Evolutionary conservation across 2,329 filamentous ascomycete genomes (phyloP).

Genomic region (Nemania sp.): DNA sequence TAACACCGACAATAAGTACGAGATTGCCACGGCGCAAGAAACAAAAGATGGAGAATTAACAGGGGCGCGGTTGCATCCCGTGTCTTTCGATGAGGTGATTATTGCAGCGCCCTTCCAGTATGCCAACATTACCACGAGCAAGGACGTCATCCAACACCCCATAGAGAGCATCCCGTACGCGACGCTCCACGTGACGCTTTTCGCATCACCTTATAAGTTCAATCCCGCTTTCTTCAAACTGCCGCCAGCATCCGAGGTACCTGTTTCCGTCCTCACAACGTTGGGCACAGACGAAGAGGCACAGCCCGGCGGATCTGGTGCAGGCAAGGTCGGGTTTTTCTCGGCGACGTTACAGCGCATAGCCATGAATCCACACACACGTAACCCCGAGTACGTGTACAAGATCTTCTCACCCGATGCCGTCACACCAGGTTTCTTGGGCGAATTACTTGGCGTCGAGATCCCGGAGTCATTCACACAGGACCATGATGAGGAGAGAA

Average conservation of each 20-base stretch:
- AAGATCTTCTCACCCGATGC: constrained; percentile 66
- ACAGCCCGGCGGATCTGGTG: constrained; percentile 57
- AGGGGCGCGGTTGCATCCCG: constrained; percentile 45
- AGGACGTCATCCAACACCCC: constrained; percentile 62
- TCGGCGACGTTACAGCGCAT: constrained; percentile 76
- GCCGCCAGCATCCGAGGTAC: constrained; percentile 59
- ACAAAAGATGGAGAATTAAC: constrained; percentile 23
- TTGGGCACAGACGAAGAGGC: constrained; percentile 64
- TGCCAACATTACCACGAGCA: constrained; percentile 60
- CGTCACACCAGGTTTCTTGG: constrained; percentile 58
- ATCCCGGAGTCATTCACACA: constrained; percentile 49
- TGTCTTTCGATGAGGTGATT: constrained; percentile 77
- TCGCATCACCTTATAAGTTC: constrained; percentile 77
- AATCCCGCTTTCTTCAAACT: constrained; percentile 75
- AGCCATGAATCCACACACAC: constrained; percentile 63
- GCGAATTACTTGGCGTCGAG: constrained; percentile 53
- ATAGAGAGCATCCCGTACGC: constrained; percentile 87
- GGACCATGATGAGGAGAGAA: constrained; percentile 32
- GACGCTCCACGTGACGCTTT: constrained; percentile 84
- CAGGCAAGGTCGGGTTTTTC: constrained; percentile 80
- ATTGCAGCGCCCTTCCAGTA: constrained; percentile 85
- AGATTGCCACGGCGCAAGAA: constrained; percentile 44
- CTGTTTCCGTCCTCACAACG: constrained; percentile 82
- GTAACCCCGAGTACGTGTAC: constrained; percentile 61
- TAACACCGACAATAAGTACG: constrained; percentile 46